phyloP scores from a whole-genome alignment of 176 grass and related monocot species.

The Oropetium thomaeum region DNA sequence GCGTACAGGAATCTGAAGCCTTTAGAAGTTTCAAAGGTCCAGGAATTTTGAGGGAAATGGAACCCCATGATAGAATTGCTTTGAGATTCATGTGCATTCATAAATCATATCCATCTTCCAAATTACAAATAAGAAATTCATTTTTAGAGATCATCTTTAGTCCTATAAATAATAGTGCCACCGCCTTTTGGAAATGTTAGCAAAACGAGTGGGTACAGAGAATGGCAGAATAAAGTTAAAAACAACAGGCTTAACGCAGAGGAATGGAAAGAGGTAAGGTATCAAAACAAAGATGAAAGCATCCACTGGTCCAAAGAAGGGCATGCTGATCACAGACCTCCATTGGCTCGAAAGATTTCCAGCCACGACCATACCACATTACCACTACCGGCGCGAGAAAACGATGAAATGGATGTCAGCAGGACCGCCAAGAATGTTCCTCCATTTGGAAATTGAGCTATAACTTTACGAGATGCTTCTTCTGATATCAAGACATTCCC shows the following conservation, averaged over 20 bases:
- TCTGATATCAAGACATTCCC: not conserved
- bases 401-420: not conserved
- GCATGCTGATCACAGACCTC: not conserved
- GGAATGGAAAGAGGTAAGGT: not conserved
- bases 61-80: not conserved
- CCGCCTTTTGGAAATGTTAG: not conserved
- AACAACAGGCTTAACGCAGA: conserved; percentile 4
- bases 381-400: not conserved
- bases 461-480: not conserved
- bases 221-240: conserved; percentile 14
- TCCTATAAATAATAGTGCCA: not conserved
- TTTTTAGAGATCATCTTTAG: not conserved
- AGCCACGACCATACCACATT: not conserved
- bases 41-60: not conserved
- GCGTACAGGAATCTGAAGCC: too few species aligned
- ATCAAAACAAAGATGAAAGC: conserved; percentile 13
- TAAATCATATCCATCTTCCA: not conserved
- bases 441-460: not conserved
- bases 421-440: conserved; percentile 11
- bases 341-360: conserved; percentile 7
- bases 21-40: not conserved
- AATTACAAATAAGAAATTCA: not conserved
- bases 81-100: not conserved
- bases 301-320: conserved; percentile 31
- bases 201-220: conserved; percentile 6